Conservation (phyloP, 257 asterid genomes). For the Nicotiana paniculata region DNA sequence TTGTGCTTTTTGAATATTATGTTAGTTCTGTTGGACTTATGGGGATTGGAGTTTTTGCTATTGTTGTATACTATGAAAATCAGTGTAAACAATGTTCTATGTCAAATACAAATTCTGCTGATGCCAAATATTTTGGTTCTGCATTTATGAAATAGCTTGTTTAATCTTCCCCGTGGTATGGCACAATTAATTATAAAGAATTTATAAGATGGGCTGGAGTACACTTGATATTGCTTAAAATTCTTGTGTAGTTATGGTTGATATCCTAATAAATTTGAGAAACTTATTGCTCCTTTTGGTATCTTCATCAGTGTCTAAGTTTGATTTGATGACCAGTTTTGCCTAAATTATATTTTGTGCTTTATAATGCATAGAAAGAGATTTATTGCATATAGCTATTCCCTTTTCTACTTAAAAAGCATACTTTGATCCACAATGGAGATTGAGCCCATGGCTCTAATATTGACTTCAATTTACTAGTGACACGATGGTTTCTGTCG, state of each 20-base stretch:
- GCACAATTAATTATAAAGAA: background rate
- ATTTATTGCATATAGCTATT: background rate
- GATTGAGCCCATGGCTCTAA: background rate
- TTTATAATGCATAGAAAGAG: background rate
- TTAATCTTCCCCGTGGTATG: background rate
- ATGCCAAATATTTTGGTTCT: background rate
- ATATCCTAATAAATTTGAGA: background rate
- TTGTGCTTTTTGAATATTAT: background rate
- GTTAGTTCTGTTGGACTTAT: background rate
- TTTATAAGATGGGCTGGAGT: background rate
- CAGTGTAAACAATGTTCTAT: background rate
- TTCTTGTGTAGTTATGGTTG: background rate
- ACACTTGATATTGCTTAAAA: background rate
- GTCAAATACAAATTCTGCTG: background rate
- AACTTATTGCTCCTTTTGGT: too few relatives aligned
- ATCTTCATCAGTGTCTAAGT: too few relatives aligned
- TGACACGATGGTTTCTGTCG: background rate
- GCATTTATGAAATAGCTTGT: background rate
- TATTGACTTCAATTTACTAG: background rate
- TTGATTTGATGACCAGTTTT: too few relatives aligned
- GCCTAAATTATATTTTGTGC: background rate
- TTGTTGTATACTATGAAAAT: background rate
- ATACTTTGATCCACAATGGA: background rate
- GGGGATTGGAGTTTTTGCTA: background rate
- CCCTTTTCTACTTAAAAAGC: background rate